Percentiles rank a stretch among this genome's conserved stretches.
phyloP scores from a whole-genome alignment of 2,329 filamentous ascomycete species.

The Botrytis elliptica region DNA sequence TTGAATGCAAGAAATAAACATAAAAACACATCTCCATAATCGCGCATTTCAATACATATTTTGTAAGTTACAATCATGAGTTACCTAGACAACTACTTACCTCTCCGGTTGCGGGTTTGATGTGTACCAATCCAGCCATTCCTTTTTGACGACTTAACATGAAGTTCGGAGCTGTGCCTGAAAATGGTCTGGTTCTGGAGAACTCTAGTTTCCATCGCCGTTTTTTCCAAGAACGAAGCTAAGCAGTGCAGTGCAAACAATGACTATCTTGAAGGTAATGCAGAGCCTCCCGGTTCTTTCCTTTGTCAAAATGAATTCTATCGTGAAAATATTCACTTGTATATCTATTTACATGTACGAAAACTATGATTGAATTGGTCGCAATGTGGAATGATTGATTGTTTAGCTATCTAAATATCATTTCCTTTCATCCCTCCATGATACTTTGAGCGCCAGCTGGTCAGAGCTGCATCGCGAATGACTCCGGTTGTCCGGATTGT shows the following conservation, averaged over 20 bases:
- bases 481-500: neutral
- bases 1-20: neutral
- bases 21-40: too few species aligned
- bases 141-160: neutral
- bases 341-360: neutral
- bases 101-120: neutral
- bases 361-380: neutral
- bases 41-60: neutral
- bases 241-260: neutral
- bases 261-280: too few species aligned
- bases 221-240: neutral
- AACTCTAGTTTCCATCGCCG: neutral
- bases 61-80: neutral
- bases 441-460: neutral
- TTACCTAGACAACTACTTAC: neutral
- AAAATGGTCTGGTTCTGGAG: neutral
- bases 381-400: neutral
- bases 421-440: neutral
- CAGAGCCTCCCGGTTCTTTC: neutral
- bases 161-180: too few species aligned
- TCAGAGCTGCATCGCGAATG: neutral
- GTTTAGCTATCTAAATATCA: neutral
- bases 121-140: neutral
- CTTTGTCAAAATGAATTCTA: neutral
- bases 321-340: neutral